Base-by-base conservation (phyloP, 2,329 filamentous ascomycete genomes). In the Trichothecium roseum region DNA sequence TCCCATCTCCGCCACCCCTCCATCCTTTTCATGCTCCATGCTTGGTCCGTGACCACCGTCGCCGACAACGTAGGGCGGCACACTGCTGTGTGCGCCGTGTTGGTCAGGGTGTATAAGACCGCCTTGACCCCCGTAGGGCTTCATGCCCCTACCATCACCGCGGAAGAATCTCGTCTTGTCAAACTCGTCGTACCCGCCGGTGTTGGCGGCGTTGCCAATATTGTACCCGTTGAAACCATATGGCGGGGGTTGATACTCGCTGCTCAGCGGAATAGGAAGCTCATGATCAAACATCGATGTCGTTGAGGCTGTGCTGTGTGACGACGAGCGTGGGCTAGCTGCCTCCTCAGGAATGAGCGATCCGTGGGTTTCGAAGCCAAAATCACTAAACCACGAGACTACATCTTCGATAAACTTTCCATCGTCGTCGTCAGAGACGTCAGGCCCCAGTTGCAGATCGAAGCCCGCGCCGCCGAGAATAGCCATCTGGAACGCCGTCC, bases 401-500 rank as follows among this genome's bases (percentile, higher is more conserved):
- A 76, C 48, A 7, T 72, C 68, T 17, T 59, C 54, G 4, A 49
- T 49, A 34, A 51, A 47, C 27, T 65, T 63, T 4, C 55, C 49
- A 37, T 72, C 68, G 37, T 70, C 68, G 29, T 68, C 59, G 36
- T 48, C 41, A 36, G 42, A 43, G 18, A 45, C 28, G 34, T 68
- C 69, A 14, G 56, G 55, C 35, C 63, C 58, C 30, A 70, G 59
- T 42, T 73, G 70, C n/a, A n/a, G n/a, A n/a, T n/a, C n/a, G n/a
- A n/a, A n/a, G 20, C 68, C 69, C 3, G 69, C 68, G n/a, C n/a
- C n/a, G 5, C 69, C 71, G 0, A 72, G 55, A 34, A 78, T 76
- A 13, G 75, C 74, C 65, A 78, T 76, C 52, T 80, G 74, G 48
- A 78, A 79, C 4, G 74, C 73, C 5, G 69, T 74, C 74, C 74